phyloP scores from a whole-genome alignment of 2,329 filamentous ascomycete species.

The Beauveria rudraprayagi region DNA sequence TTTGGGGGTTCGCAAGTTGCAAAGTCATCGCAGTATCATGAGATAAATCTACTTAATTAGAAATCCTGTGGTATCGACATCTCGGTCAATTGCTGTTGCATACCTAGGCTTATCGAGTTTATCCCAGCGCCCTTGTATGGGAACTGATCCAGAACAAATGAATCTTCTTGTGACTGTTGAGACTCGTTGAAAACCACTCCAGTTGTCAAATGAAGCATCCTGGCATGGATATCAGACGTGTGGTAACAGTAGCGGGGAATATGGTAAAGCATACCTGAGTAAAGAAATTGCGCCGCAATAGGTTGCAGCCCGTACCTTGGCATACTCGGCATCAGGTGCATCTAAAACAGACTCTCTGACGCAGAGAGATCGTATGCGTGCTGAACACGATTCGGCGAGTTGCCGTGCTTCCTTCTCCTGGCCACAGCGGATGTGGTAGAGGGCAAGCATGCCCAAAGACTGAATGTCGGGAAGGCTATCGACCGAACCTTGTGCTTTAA shows the following conservation, averaged over 20 bases:
- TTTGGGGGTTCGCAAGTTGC: neutral
- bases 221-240: neutral
- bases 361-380: slow-evolving; percentile 1
- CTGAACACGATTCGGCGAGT: slow-evolving; percentile 5
- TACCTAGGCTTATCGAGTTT: neutral
- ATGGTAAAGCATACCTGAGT: neutral
- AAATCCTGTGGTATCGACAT: neutral
- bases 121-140: neutral
- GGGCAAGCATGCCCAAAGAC: slow-evolving; percentile 11
- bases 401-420: slow-evolving; percentile 5
- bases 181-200: neutral
- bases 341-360: neutral
- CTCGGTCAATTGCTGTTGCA: neutral
- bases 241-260: neutral
- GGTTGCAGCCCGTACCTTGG: slow-evolving; percentile 1
- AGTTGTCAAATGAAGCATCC: neutral
- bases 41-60: neutral
- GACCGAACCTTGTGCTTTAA: neutral
- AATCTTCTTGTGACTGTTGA: neutral
- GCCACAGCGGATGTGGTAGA: slow-evolving; percentile 11
- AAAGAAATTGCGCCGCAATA: slow-evolving; percentile 14
- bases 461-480: slow-evolving; percentile 12
- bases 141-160: neutral
- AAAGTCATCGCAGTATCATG: neutral
- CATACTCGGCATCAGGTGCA: neutral